Base-by-base conservation (phyloP, 2,329 filamentous ascomycete genomes). In the Curvularia sp. region DNA sequence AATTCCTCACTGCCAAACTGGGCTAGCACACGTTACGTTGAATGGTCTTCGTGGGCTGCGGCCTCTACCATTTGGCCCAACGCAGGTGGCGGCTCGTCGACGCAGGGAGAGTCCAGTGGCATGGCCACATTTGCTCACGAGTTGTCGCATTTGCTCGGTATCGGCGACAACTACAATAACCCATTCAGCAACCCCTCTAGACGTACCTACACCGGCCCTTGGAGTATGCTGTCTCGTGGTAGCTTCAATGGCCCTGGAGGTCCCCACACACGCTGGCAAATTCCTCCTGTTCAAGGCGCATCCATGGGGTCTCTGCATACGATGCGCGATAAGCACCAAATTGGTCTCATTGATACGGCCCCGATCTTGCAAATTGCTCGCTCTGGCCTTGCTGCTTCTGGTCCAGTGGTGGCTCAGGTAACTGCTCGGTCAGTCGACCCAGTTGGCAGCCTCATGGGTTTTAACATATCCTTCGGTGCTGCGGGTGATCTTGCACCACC, bases 91-190 rank as follows among this genome's bases (percentile, higher is more conserved):
- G 82, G 83, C 13, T 84, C 82, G 1, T 83, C 81, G 0, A 84
- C 81, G 0, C 83, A 85, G 68, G 82, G 77, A 2, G 83, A 85
- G 64, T 83, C 80, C 64, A 83, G 80, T 1, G 83, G 83, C 6
- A 81, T 83, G 80, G 79, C 77, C 0, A 83, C 81, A 0, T 85
- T 81, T 61, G 83, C 83, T 1, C 83, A 85, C 65, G 83, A 85
- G 61, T 71, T 85, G 3, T 80, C 77, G 23, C 83, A 85, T 66
- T 68, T 85, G 36, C 76, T 85, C 1, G 78, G 79, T 13, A 84
- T 84, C 21, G 80, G 81, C 8, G 83, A 85, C 64, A 85, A 85
- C 66, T 84, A 85, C 65, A 84, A 84, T 63, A 85, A 85, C 53
- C 83, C 83, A 0, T 84, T 81, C 61, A 74, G 79, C 3, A 63